Base-by-base conservation (phyloP, 352 stramenopile genomes). In the Phytophthora pistaciae region DNA sequence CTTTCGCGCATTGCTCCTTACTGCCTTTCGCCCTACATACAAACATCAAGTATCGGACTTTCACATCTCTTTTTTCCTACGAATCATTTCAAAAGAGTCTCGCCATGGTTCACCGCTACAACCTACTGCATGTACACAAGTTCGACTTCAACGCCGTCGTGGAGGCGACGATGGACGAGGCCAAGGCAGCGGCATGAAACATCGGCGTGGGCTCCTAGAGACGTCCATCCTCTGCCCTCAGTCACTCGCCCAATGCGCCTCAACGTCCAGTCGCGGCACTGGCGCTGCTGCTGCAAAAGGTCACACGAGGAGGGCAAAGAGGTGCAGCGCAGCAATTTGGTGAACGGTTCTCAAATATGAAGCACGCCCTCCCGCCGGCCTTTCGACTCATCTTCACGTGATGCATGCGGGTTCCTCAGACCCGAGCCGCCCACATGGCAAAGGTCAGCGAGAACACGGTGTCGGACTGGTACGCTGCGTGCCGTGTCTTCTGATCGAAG, bases 381-480 rank as follows among this genome's bases (percentile, higher is more conserved):
- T 0, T 63, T 27, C 38, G 38, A 1, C 31, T 73, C 2, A 40
- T 68, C 27, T 64, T 59, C 14, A 53, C 11, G 6, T 68, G 58
- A 44, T 56, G 59, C 42, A 64, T 73, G 59, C 16, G 44, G 5
- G 1, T 23, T 0, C 20, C 58, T 0, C 53, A 60, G 3, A 1
- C 29, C 3, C 58, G 64, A 49, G 66, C 53, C 0, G 42, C 31
- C 1, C 27, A 64, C 11, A 72, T 72, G 58, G 50, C 57, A 1
- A 46, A 62, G 13, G 25, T 66, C 6, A 55, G 29, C 21, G 46
- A 66, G 33, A 56, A 54, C 18, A 61, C 56, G 0, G 38, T 52
- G 9, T 61, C 46, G 1, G 49, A 57, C 46, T 72, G 57, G 56
- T 72, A 72, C 52, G 27, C n/a, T 0, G 18, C n/a, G 10, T 72